A percentile compares a stretch with the other conserved stretches of the same genome.
These are phyloP conservation scores for Fusarium beomiforme DNA, from an alignment of 2,329 filamentous ascomycete genomes.

Conservation along the genomic window DNA sequence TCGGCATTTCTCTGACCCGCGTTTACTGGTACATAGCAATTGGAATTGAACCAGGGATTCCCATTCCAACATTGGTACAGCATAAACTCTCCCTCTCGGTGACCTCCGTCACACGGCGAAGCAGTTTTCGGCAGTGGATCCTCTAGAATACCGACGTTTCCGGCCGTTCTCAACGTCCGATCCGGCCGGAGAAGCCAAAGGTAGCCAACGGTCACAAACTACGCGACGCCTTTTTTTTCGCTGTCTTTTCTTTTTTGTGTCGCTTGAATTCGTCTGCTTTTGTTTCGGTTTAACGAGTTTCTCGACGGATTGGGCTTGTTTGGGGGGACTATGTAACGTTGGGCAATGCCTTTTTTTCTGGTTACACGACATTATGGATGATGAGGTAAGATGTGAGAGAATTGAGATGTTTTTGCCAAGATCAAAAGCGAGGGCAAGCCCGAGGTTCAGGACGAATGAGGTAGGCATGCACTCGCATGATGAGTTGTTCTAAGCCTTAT, in stretches of 20 bases:
- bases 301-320: slow-evolving; percentile 13
- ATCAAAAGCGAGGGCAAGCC: background rate
- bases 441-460: background rate
- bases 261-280: slow-evolving; percentile 9
- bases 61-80: background rate
- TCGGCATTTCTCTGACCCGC: background rate
- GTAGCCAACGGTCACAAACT: slow-evolving; percentile 10
- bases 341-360: slow-evolving; percentile 5
- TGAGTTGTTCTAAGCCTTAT: background rate
- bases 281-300: slow-evolving; percentile 31
- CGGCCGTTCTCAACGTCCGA: slow-evolving; percentile 33
- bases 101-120: slow-evolving; percentile 17
- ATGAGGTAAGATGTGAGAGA: background rate
- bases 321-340: slow-evolving; percentile 27
- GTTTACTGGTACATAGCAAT: background rate
- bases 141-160: slow-evolving; percentile 37
- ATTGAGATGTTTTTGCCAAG: background rate
- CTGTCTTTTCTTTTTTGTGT: background rate
- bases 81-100: slow-evolving; percentile 1
- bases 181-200: slow-evolving; percentile 9
- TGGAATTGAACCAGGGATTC: background rate
- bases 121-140: slow-evolving; percentile 28
- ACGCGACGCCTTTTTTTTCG: background rate
- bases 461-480: background rate
- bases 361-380: slow-evolving; percentile 3